Evolutionary conservation across 192 early-diverging fungal species (phyloP).

Genomic region (Neocallimastix lanati): DNA sequence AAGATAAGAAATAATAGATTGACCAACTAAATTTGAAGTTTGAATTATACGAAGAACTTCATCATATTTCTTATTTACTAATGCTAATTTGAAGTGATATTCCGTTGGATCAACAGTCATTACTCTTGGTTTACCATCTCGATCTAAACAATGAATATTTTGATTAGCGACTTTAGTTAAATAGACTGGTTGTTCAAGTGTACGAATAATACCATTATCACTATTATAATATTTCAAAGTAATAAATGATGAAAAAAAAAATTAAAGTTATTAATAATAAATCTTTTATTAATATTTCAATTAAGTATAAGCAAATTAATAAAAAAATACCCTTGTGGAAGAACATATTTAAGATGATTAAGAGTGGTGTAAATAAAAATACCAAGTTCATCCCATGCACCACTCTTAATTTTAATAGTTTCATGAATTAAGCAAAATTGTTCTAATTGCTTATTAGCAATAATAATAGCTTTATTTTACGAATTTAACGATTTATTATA

Average conservation of each 20-base stretch:
- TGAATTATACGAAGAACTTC: slow-evolving; percentile 92
- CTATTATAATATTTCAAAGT: too few species aligned
- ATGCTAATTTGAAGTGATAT: slow-evolving; percentile 91
- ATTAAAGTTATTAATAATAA: too few species aligned
- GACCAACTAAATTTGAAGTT: slow-evolving; percentile 87
- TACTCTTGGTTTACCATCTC: slow-evolving; percentile 70
- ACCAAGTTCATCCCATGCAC: slow-evolving; percentile 81
- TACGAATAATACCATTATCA: slow-evolving; percentile 92
- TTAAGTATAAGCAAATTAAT: too few species aligned
- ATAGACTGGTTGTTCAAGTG: slow-evolving; percentile 89
- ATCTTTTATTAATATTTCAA: too few species aligned
- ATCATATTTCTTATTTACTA: slow-evolving; percentile 80
- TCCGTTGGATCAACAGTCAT: slow-evolving; percentile 95
- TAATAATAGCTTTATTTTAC: slow-evolving; percentile 44
- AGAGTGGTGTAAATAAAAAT: slow-evolving; percentile 90
- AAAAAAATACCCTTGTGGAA: slow-evolving; percentile 60
- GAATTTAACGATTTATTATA: not conserved
- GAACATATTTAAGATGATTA: slow-evolving; percentile 95
- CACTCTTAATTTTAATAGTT: slow-evolving; percentile 95
- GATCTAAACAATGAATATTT: slow-evolving; percentile 69
- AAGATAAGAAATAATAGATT: slow-evolving; percentile 95
- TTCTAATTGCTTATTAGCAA: slow-evolving; percentile 70
- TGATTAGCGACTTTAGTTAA: slow-evolving; percentile 72
- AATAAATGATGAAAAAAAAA: too few species aligned
- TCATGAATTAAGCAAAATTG: slow-evolving; percentile 84